phyloP scores from a whole-genome alignment of 164 flowering plant species.

The Euptelea pleiosperma region DNA sequence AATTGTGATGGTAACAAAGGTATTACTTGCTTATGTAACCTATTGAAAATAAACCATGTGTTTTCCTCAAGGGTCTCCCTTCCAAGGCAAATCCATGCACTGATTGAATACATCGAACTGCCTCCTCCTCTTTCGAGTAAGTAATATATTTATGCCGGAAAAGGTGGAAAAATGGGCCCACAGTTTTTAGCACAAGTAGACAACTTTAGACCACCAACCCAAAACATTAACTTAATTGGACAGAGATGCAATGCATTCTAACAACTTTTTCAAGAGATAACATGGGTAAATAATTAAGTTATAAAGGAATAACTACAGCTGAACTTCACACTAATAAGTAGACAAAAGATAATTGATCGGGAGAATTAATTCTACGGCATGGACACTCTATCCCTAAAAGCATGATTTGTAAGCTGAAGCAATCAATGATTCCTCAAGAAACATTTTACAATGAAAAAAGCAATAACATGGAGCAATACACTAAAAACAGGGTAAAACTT shows the following conservation, averaged over 20 bases:
- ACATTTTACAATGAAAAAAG: no score
- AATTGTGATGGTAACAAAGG: constrained; percentile 1
- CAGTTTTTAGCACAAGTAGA: neutral
- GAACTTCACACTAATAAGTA: no score
- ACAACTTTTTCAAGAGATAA: no score
- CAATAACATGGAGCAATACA: neutral
- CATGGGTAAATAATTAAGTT: no score
- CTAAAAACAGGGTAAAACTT: neutral
- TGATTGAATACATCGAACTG: constrained; percentile 87
- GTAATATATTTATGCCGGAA: constrained; percentile 75
- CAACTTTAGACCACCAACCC: neutral
- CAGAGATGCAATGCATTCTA: no score
- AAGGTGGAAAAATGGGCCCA: neutral
- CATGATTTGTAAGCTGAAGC: no score
- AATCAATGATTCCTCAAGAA: no score
- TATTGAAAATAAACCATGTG: neutral
- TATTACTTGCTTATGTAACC: no score
- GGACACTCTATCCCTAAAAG: no score
- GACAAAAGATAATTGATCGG: no score
- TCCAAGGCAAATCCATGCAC: constrained; percentile 90
- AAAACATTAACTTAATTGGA: neutral
- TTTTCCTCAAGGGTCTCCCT: constrained; percentile 77
- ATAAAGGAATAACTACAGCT: no score
- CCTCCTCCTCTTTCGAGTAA: constrained; percentile 91
- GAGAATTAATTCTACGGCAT: no score